Evolutionary conservation across 176 grass and related monocot genomes (phyloP).

Genomic region (Ampelocalamus luodianensis): DNA sequence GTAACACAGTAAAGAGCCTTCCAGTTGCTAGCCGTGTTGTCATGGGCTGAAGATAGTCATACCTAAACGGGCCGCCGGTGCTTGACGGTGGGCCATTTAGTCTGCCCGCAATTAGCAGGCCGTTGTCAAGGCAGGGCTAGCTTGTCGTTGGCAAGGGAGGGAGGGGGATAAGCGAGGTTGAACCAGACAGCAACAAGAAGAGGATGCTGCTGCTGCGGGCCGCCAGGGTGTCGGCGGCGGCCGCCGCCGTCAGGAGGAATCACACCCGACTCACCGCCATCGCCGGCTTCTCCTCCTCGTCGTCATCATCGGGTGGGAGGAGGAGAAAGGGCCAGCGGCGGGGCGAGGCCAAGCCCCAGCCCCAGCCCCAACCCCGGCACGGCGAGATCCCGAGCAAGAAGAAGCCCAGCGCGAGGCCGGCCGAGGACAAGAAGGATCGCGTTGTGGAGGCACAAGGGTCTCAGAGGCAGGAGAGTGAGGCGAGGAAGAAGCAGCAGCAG

Average conservation of each 20-base stretch:
- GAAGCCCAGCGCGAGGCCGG: conserved; percentile 6
- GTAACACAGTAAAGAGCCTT: no score
- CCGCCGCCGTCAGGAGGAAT: conserved; percentile 20
- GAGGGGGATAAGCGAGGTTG: conserved; percentile 25
- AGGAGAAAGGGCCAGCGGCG: conserved; percentile 49
- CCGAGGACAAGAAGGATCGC: neutral
- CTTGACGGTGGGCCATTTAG: no score
- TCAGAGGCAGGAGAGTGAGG: conserved; percentile 17
- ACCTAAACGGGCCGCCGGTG: no score
- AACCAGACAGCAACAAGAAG: neutral
- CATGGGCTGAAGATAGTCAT: no score
- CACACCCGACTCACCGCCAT: conserved; percentile 15
- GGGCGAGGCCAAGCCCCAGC: conserved; percentile 17
- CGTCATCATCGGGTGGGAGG: conserved; percentile 37
- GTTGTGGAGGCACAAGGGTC: neutral
- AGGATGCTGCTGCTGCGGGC: conserved; percentile 43
- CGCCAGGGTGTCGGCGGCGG: neutral
- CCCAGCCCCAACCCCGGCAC: no score
- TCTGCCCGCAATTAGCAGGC: neutral
- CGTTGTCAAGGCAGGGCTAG: neutral
- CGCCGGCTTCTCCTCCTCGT: conserved; percentile 34
- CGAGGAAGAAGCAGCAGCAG: conserved; percentile 27
- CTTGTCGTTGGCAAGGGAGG: neutral
- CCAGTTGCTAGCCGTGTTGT: no score
- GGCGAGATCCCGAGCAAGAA: conserved; percentile 15